Evolutionary conservation across 2,329 filamentous ascomycete genomes (phyloP).

Genomic region (Sporothrix euskadiensis): DNA sequence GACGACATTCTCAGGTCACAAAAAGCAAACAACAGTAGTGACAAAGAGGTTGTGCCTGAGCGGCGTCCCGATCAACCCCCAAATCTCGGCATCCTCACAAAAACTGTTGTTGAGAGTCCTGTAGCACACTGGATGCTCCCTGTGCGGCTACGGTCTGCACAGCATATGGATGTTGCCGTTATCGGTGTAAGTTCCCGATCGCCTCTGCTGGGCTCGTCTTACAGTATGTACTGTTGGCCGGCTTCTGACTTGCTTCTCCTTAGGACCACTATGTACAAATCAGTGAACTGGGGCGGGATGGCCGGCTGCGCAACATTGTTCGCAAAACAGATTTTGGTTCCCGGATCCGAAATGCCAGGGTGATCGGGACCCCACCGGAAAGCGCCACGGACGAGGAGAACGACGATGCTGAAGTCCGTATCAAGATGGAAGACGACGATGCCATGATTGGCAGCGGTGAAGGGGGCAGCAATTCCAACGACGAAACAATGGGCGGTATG

Average conservation of each 20-base stretch:
- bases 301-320: slow-evolving; percentile 73
- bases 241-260: neutral
- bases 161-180: slow-evolving; percentile 80
- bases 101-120: slow-evolving; percentile 75
- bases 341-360: slow-evolving; percentile 74
- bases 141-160: slow-evolving; percentile 69
- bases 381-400: slow-evolving; percentile 42
- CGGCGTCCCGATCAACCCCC: slow-evolving; percentile 46
- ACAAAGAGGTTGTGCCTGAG: slow-evolving; percentile 38
- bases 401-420: slow-evolving; percentile 33
- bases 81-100: slow-evolving; percentile 71
- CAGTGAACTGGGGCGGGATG: slow-evolving; percentile 68
- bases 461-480: neutral
- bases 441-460: slow-evolving; percentile 7
- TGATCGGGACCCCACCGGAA: slow-evolving; percentile 62
- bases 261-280: slow-evolving; percentile 79
- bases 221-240: neutral
- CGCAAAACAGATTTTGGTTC: slow-evolving; percentile 76
- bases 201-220: neutral
- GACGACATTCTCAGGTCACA: slow-evolving; percentile 45
- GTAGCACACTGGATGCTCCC: slow-evolving; percentile 75
- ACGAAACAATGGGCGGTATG: slow-evolving; percentile 24
- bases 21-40: slow-evolving; percentile 35
- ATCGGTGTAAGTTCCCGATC: slow-evolving; percentile 63
- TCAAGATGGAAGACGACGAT: slow-evolving; percentile 47